A percentile compares a stretch with the other conserved stretches of the same genome.
phyloP scores from a whole-genome alignment of 257 asterid genomes.

The Solanum pimpinellifolium region DNA sequence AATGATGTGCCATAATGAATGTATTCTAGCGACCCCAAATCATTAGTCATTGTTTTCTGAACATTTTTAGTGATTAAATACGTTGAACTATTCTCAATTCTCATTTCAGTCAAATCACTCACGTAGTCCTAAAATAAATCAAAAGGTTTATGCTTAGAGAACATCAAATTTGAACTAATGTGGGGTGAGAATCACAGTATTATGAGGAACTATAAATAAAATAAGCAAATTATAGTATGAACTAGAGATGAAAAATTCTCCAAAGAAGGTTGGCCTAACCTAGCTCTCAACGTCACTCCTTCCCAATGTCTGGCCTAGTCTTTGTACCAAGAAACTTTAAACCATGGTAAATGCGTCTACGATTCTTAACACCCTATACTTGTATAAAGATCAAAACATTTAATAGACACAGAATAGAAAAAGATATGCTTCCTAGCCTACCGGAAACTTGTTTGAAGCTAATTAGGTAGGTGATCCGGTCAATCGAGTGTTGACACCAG shows the following conservation, averaged over 20 bases:
- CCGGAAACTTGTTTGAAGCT: neutral
- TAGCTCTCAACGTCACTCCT: neutral
- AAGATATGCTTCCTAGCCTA: neutral
- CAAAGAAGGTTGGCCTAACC: neutral
- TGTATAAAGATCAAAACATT: neutral
- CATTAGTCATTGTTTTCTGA: neutral
- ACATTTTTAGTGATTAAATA: neutral
- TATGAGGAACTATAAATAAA: neutral
- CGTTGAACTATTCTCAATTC: neutral
- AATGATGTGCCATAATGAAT: neutral
- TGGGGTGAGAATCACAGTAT: neutral
- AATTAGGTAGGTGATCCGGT: neutral
- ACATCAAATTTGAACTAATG: neutral
- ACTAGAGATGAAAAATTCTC: neutral
- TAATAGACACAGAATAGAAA: neutral
- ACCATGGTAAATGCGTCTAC: neutral
- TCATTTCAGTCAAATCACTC: neutral
- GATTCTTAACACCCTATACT: neutral
- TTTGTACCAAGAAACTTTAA: neutral
- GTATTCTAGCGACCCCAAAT: neutral
- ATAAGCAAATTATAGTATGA: neutral
- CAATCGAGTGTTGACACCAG: neutral
- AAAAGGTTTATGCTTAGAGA: neutral
- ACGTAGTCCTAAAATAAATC: neutral
- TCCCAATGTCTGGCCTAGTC: neutral